phyloP scores from a whole-genome alignment of 2,329 filamentous ascomycete species.

The Fusarium odoratissimum region DNA sequence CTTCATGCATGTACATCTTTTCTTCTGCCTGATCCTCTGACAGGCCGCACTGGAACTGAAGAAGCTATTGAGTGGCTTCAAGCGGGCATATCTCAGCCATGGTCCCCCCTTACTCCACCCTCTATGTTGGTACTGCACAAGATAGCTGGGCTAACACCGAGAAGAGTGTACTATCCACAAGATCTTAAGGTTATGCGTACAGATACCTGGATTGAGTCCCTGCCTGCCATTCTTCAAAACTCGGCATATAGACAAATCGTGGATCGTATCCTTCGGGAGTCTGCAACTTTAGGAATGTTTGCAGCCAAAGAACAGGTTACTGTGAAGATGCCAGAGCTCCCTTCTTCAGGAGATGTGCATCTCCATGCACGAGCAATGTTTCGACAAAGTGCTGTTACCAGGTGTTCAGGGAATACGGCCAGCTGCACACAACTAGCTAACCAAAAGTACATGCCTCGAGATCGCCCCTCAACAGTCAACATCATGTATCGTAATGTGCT shows the following conservation, averaged over 20 bases:
- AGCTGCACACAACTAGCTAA: slow-evolving; percentile 10
- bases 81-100: slow-evolving; percentile 64
- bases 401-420: slow-evolving; percentile 14
- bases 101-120: slow-evolving; percentile 49
- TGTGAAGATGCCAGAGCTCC: slow-evolving; percentile 3
- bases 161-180: slow-evolving; percentile 52
- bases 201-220: slow-evolving; percentile 45
- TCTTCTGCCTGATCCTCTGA: slow-evolving; percentile 67
- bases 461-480: slow-evolving; percentile 34
- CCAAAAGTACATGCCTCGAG: slow-evolving; percentile 30
- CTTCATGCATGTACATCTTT: slow-evolving; percentile 71
- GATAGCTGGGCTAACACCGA: slow-evolving; percentile 45
- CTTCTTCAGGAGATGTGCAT: slow-evolving; percentile 26
- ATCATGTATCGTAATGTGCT: slow-evolving; percentile 41
- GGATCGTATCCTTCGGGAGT: slow-evolving; percentile 46
- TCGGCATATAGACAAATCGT: slow-evolving; percentile 51
- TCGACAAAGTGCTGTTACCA: slow-evolving; percentile 32
- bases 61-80: slow-evolving; percentile 64
- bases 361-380: slow-evolving; percentile 31
- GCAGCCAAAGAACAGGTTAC: slow-evolving; percentile 21
- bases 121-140: slow-evolving; percentile 9
- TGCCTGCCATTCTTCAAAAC: slow-evolving; percentile 50
- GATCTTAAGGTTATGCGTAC: slow-evolving; percentile 50
- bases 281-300: slow-evolving; percentile 43
- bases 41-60: slow-evolving; percentile 68